Evolutionary conservation across 2,329 filamentous ascomycete species (phyloP).

Genomic region (Xylaria sp.): DNA sequence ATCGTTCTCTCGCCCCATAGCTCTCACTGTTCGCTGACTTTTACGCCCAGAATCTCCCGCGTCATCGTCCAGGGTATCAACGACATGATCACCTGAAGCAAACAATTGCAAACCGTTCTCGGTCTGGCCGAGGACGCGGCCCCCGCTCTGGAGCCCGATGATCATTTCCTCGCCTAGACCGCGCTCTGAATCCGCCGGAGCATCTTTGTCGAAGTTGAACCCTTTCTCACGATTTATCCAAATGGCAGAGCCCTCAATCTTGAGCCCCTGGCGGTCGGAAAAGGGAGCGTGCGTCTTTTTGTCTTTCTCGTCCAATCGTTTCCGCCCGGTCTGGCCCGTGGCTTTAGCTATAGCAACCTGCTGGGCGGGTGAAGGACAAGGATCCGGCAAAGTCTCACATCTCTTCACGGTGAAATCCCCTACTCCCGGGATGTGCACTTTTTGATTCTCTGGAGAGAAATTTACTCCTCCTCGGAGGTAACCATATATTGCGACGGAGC

Average conservation of each 20-base stretch:
- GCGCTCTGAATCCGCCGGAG: conserved; percentile 73
- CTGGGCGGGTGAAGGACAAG: conserved; percentile 92
- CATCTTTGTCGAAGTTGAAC: conserved; percentile 78
- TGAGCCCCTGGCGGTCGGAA: conserved; percentile 95
- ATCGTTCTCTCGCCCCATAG: conserved; percentile 69
- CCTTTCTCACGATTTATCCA: conserved; percentile 81
- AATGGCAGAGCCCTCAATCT: conserved; percentile 97
- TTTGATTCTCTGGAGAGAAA: conserved; percentile 80
- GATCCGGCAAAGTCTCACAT: conserved; percentile 91
- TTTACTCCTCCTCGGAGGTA: conserved; percentile 96
- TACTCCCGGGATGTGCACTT: conserved; percentile 91
- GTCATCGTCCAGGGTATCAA: conserved; percentile 67
- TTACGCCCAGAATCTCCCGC: conserved; percentile 72
- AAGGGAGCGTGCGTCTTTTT: conserved; percentile 97
- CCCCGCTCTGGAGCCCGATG: conserved; percentile 85
- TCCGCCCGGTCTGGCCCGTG: conserved; percentile 82
- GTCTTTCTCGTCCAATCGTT: conserved; percentile 92
- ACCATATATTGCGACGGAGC: conserved; percentile 89
- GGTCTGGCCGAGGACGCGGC: conserved; percentile 82
- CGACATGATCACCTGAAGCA: conserved; percentile 77
- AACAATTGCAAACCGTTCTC: conserved; percentile 89
- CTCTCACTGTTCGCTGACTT: conserved; percentile 65
- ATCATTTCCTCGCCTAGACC: conserved; percentile 98
- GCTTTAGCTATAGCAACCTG: conserved; percentile 87
- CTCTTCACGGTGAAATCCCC: conserved; percentile 86